These are phyloP conservation scores for Thalassiosira livingstoniorum DNA, from an alignment of 352 stramenopile genomes.

Conservation along the genomic window DNA sequence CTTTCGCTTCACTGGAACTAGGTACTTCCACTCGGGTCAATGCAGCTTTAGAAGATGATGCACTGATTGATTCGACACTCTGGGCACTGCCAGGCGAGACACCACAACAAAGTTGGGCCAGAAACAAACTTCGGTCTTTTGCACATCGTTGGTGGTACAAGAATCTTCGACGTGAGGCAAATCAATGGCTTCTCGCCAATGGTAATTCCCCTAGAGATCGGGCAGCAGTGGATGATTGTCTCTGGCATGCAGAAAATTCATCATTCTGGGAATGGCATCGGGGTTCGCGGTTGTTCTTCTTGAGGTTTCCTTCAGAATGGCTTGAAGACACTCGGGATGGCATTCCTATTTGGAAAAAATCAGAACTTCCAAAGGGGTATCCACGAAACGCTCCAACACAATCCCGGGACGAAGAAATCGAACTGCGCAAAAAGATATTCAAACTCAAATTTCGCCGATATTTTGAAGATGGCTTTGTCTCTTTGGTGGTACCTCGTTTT, in stretches of 20 bases:
- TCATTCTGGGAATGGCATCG: conserved; percentile 52
- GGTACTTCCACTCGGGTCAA: background rate
- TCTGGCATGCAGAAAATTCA: background rate
- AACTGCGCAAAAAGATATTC: conserved; percentile 35
- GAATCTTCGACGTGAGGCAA: background rate
- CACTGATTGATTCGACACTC: conserved; percentile 33
- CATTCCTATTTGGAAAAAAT: conserved; percentile 5
- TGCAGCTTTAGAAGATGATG: conserved; percentile 37
- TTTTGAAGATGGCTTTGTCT: conserved; percentile 4
- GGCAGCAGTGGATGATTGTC: conserved; percentile 20
- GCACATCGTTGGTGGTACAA: conserved; percentile 4
- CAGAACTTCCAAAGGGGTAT: background rate
- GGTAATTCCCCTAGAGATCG: background rate
- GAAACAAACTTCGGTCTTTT: conserved; percentile 6
- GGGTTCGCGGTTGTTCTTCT: conserved; percentile 44
- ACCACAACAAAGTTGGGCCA: background rate
- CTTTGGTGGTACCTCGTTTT: too few species aligned
- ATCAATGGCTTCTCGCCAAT: background rate
- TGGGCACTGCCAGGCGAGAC: conserved; percentile 28
- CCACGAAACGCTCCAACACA: background rate
- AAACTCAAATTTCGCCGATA: conserved; percentile 31
- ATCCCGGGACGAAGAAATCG: conserved; percentile 7
- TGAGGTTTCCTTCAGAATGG: conserved; percentile 35
- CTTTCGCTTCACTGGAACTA: background rate
- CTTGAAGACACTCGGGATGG: conserved; percentile 27